Conservation (phyloP, 208 protist genomes). For the Plasmodiophora brassicae region DNA sequence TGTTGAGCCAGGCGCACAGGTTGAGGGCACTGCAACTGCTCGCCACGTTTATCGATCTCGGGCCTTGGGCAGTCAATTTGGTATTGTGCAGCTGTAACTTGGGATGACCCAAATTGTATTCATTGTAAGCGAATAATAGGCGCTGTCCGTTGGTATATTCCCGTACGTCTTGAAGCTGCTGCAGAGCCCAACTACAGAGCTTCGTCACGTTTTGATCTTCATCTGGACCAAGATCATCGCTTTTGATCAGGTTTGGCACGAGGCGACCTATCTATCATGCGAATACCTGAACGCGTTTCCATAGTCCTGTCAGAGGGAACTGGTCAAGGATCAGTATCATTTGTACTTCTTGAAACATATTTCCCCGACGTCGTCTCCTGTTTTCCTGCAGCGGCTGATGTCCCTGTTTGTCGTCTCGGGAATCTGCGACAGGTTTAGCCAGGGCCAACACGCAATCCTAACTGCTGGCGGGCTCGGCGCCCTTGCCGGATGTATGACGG, state of each 20-base stretch:
- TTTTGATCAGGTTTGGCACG: background rate
- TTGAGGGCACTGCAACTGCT: conserved; percentile 88
- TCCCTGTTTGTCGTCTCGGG: conserved; percentile 18
- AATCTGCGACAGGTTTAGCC: background rate
- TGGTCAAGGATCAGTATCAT: conserved; percentile 39
- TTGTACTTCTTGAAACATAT: conserved; percentile 16
- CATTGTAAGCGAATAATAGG: conserved; percentile 27
- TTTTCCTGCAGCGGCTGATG: conserved; percentile 9
- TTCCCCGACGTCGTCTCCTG: background rate
- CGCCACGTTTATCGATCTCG: conserved; percentile 88
- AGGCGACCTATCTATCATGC: background rate
- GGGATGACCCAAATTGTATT: background rate
- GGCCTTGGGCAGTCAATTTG: conserved; percentile 85
- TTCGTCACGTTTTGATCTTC: conserved; percentile 24
- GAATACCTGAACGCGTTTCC: background rate
- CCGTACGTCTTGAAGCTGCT: conserved; percentile 93
- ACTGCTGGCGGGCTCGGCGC: background rate
- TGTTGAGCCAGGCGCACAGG: conserved; percentile 80
- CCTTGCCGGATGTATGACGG: background rate
- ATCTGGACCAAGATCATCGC: conserved; percentile 42
- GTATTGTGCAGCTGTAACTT: too few species aligned
- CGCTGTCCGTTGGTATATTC: conserved; percentile 90
- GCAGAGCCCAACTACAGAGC: conserved; percentile 54
- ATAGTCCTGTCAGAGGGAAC: conserved; percentile 35
- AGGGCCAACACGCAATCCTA: background rate